phyloP scores from a whole-genome alignment of 768 basidiomycete species.

The Tubosaeta sp. region DNA sequence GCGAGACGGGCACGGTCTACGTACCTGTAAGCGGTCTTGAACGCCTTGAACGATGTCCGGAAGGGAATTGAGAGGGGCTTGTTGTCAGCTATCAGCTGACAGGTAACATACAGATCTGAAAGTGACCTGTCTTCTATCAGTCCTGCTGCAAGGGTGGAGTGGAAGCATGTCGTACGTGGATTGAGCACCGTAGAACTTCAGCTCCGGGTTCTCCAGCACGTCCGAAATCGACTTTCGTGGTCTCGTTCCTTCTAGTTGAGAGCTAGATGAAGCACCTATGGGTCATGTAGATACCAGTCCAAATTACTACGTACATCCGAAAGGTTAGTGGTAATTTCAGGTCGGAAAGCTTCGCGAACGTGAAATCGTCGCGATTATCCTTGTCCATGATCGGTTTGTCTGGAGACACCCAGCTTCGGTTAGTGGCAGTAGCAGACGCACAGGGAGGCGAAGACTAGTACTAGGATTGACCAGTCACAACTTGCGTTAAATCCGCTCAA shows the following conservation, averaged over 20 bases:
- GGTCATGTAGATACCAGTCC: not conserved
- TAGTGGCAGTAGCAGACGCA: not conserved
- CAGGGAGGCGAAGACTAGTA: too few species aligned
- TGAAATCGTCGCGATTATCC: constrained; percentile 80
- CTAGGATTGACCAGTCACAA: not conserved
- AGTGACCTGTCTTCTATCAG: constrained; percentile 53
- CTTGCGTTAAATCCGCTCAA: not conserved
- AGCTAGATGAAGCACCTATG: constrained; percentile 40
- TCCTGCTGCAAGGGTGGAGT: constrained; percentile 8
- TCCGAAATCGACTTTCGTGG: constrained; percentile 72
- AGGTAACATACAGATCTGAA: constrained; percentile 91
- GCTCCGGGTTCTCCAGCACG: constrained; percentile 75
- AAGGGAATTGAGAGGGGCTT: constrained; percentile 90
- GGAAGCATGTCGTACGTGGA: constrained; percentile 47
- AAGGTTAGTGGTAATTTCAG: constrained; percentile 85
- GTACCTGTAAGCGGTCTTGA: constrained; percentile 77
- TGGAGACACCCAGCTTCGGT: not conserved
- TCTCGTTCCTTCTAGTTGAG: constrained; percentile 80
- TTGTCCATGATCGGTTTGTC: constrained; percentile 42
- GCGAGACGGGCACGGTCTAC: constrained; percentile 19
- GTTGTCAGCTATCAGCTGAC: constrained; percentile 89
- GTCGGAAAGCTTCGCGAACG: constrained; percentile 87
- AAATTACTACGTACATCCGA: constrained; percentile 54
- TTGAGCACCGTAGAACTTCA: constrained; percentile 80
- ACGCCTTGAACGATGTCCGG: constrained; percentile 88